phyloP scores from a whole-genome alignment of 2,329 filamentous ascomycete species.

The Botrytis medusae region DNA sequence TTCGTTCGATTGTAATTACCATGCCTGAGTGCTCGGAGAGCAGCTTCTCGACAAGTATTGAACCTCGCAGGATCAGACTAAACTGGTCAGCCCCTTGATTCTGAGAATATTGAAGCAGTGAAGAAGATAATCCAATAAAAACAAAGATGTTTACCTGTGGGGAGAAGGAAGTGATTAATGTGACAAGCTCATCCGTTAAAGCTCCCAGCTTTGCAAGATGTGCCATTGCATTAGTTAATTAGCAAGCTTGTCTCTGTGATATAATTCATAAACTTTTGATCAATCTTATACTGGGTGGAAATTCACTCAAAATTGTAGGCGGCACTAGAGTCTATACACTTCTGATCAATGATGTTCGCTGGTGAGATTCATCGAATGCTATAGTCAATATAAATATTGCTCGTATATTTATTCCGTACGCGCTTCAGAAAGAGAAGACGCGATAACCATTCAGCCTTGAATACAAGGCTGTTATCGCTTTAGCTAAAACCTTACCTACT shows the following conservation, averaged over 20 bases:
- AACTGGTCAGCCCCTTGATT: conserved; percentile 15
- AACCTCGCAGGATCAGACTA: conserved; percentile 42
- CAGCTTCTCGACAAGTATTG: conserved; percentile 49
- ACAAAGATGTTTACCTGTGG: conserved; percentile 47
- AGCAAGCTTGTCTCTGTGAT: neutral
- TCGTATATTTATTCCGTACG: neutral
- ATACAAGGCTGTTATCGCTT: conserved; percentile 3
- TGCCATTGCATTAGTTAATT: conserved; percentile 55
- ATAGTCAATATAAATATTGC: neutral
- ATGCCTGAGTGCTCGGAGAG: conserved; percentile 52
- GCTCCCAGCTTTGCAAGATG: conserved; percentile 63
- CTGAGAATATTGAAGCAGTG: neutral
- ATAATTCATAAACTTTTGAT: neutral
- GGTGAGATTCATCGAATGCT: neutral
- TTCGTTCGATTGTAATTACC: conserved; percentile 66
- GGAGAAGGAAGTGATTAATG: conserved; percentile 57
- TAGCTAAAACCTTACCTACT: neutral
- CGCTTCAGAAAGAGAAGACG: neutral
- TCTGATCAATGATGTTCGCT: neutral
- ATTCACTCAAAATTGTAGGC: neutral
- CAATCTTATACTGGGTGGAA: neutral
- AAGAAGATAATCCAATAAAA: conserved; percentile 17
- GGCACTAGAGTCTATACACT: neutral
- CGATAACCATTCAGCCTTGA: neutral
- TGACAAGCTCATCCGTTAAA: conserved; percentile 70